Conservation (phyloP, 2,329 filamentous ascomycete genomes). For the Paecilomyces fulvus region DNA sequence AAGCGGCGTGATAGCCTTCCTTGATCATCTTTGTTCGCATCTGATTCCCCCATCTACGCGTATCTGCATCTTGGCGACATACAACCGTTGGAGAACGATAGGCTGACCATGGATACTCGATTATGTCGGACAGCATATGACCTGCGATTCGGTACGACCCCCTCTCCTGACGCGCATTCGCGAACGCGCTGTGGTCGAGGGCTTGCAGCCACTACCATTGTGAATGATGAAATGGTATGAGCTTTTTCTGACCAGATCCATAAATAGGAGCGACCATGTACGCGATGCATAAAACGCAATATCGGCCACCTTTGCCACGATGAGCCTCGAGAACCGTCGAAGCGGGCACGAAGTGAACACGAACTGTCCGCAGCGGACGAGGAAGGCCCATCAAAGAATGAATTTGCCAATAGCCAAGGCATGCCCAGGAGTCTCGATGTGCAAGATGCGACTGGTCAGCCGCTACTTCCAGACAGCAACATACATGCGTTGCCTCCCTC, state of each 20-base stretch:
- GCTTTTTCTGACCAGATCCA: background rate
- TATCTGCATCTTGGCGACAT: constrained; percentile 6
- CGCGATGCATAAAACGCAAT: constrained; percentile 94
- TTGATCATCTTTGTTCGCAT: constrained; percentile 19
- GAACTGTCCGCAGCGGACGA: constrained; percentile 49
- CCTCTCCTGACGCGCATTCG: constrained; percentile 19
- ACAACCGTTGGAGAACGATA: constrained; percentile 15
- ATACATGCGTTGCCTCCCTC: constrained; percentile 44
- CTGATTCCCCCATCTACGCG: constrained; percentile 6
- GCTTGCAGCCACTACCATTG: background rate
- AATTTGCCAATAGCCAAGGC: constrained; percentile 36
- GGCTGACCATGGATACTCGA: constrained; percentile 39
- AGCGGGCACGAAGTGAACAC: constrained; percentile 65
- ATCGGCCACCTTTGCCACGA: constrained; percentile 98
- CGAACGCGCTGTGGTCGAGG: constrained; percentile 6
- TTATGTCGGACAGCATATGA: constrained; percentile 66
- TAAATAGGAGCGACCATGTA: constrained; percentile 80
- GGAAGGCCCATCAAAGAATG: constrained; percentile 40
- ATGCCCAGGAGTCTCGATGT: constrained; percentile 50
- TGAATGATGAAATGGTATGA: background rate
- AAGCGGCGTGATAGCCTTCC: constrained; percentile 43
- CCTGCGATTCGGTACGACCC: constrained; percentile 72
- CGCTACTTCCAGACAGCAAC: constrained; percentile 33
- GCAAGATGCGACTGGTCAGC: constrained; percentile 44
- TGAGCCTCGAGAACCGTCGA: constrained; percentile 81